phyloP scores from a whole-genome alignment of 371 early-diverging fungal species.

The Rhizomucor pusillus region DNA sequence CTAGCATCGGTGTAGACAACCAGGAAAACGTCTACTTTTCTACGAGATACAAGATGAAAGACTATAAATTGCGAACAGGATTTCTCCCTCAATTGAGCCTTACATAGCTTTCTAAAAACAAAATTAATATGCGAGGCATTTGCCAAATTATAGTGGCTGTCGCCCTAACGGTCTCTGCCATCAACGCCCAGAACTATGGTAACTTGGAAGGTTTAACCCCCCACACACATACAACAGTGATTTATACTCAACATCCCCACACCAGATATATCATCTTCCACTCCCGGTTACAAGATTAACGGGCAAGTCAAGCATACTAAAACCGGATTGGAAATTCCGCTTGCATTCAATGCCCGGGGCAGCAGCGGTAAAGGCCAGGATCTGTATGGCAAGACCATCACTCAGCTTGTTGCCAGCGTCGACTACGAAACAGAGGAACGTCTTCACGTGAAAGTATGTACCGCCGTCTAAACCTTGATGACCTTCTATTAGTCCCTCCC shows the following conservation, averaged over 20 bases:
- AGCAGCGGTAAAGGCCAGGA: conserved; percentile 3
- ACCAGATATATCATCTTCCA: conserved; percentile 13
- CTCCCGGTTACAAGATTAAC: conserved; percentile 32
- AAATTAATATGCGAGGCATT: background rate
- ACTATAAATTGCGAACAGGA: no score
- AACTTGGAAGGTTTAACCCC: background rate
- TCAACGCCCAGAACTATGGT: conserved; percentile 2
- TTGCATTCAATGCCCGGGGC: conserved; percentile 5
- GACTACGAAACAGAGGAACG: conserved; percentile 51
- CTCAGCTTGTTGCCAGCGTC: conserved; percentile 37
- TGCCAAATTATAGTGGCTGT: conserved; percentile 1
- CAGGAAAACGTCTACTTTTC: no score
- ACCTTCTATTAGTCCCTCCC: no score
- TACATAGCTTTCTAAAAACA: no score
- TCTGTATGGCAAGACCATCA: conserved; percentile 44
- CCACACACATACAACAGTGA: no score
- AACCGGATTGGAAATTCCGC: conserved; percentile 32
- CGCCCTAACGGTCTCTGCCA: background rate
- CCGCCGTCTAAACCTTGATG: no score
- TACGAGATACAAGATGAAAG: no score
- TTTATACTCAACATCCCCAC: background rate
- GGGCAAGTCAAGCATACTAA: conserved; percentile 24
- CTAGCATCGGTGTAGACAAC: no score
- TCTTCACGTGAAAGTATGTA: conserved; percentile 44
- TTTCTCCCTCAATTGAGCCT: no score